phyloP scores from a whole-genome alignment of 2,329 filamentous ascomycete genomes.

The Sordariomycetes sp. region DNA sequence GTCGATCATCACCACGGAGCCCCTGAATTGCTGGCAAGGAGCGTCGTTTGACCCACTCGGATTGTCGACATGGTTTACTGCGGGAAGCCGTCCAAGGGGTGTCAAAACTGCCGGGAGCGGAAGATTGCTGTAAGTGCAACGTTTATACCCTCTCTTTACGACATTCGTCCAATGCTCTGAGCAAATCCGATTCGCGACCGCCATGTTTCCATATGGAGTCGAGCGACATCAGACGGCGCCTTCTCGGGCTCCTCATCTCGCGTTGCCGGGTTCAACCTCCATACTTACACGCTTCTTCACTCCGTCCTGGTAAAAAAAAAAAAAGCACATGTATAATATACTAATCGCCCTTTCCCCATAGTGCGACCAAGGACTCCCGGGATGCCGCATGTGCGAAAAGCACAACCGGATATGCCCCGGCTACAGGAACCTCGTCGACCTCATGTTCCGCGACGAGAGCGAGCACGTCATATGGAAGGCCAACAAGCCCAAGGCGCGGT shows the following conservation, averaged over 20 bases:
- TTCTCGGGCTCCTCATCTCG: too few relatives aligned
- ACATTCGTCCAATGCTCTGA: not conserved
- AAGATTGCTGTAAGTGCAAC: conserved; percentile 37
- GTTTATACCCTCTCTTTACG: not conserved
- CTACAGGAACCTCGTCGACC: conserved; percentile 39
- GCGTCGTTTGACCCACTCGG: not conserved
- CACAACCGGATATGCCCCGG: conserved; percentile 37
- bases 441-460: conserved; percentile 45
- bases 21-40: not conserved
- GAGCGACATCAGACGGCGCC: too few relatives aligned
- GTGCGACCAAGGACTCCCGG: conserved; percentile 38
- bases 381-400: conserved; percentile 41
- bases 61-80: conserved; percentile 39
- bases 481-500: conserved; percentile 14
- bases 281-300: too few relatives aligned
- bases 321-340: not conserved
- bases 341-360: conserved; percentile 11
- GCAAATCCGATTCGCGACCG: too few relatives aligned
- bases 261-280: too few relatives aligned
- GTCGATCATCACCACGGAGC: not conserved
- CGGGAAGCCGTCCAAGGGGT: conserved; percentile 42
- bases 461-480: conserved; percentile 40
- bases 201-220: too few relatives aligned
- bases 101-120: conserved; percentile 39
- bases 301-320: too few relatives aligned